These are phyloP conservation scores for Pterocarpus santalinus DNA, from an alignment of 306 rosid species.

Conservation along the genomic window DNA sequence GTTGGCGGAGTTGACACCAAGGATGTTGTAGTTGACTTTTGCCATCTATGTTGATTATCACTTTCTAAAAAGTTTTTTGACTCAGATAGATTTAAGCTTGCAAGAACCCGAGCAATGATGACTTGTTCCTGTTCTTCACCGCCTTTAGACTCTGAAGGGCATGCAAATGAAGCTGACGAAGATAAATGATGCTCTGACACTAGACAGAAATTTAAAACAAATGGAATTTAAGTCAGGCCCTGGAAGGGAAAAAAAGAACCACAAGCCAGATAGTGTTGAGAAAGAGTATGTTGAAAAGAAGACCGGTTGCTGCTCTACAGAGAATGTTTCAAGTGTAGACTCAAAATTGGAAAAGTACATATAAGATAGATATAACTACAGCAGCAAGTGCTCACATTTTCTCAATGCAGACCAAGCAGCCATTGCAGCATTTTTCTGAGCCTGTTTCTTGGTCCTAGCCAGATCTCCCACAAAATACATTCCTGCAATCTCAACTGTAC, in stretches of 20 bases:
- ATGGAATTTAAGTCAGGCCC: slow-evolving; percentile 30
- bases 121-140: slow-evolving; percentile 79
- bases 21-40: slow-evolving; percentile 46
- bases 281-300: neutral
- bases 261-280: slow-evolving; percentile 4
- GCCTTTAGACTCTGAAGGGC: slow-evolving; percentile 56
- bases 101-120: slow-evolving; percentile 69
- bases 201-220: slow-evolving; percentile 50
- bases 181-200: slow-evolving; percentile 68
- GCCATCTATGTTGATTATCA: slow-evolving; percentile 50
- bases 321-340: slow-evolving; percentile 37
- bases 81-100: slow-evolving; percentile 55
- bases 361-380: slow-evolving; percentile 7
- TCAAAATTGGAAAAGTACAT: slow-evolving; percentile 5
- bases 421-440: slow-evolving; percentile 86
- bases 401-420: slow-evolving; percentile 84
- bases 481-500: slow-evolving; percentile 87
- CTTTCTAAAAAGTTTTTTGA: slow-evolving; percentile 45
- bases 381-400: slow-evolving; percentile 60
- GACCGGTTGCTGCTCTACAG: neutral
- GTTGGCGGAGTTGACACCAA: slow-evolving; percentile 51
- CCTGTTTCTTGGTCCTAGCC: slow-evolving; percentile 86
- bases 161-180: slow-evolving; percentile 49
- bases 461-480: slow-evolving; percentile 72
- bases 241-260: neutral